Evolutionary conservation across 116 monocot genomes (phyloP).

Genomic region (Thalassia testudinum): DNA sequence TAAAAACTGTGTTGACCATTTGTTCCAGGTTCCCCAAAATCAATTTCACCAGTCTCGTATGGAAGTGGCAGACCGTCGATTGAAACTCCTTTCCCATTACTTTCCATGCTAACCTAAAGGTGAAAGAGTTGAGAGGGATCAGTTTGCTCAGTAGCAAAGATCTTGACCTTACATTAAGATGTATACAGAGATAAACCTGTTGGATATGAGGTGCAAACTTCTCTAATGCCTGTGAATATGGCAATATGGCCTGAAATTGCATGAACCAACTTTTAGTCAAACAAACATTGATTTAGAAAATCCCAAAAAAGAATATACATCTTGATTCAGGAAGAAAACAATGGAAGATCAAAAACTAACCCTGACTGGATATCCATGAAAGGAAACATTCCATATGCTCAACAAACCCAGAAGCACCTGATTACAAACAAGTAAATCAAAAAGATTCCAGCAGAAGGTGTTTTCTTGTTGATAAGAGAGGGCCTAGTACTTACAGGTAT

Average conservation of each 20-base stretch:
- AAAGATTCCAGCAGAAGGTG: neutral
- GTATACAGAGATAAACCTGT: conserved; percentile 29
- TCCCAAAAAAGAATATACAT: too few species aligned
- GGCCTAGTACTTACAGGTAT: conserved; percentile 58
- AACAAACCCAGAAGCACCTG: conserved; percentile 91
- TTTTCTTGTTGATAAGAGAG: too few species aligned
- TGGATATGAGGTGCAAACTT: conserved; percentile 98
- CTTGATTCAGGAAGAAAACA: neutral
- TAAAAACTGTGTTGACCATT: conserved; percentile 99
- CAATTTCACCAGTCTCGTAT: conserved; percentile 90
- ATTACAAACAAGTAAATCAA: conserved; percentile 1
- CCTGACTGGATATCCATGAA: conserved; percentile 86
- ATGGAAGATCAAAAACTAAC: conserved; percentile 26
- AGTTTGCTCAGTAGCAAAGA: too few species aligned
- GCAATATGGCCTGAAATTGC: conserved; percentile 71
- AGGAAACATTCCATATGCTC: conserved; percentile 95
- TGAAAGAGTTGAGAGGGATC: too few species aligned
- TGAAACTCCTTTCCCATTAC: conserved; percentile 97
- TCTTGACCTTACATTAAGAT: too few species aligned
- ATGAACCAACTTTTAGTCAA: neutral
- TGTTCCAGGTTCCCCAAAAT: conserved; percentile 99
- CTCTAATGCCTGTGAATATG: conserved; percentile 88
- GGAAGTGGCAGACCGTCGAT: conserved; percentile 87
- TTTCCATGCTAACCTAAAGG: conserved; percentile 90
- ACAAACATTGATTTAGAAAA: neutral